Evolutionary conservation across 1,139 yeast species (phyloP), one percentile per base, ranked within the genome.

Genomic region (Geotrichum candidum): DNA sequence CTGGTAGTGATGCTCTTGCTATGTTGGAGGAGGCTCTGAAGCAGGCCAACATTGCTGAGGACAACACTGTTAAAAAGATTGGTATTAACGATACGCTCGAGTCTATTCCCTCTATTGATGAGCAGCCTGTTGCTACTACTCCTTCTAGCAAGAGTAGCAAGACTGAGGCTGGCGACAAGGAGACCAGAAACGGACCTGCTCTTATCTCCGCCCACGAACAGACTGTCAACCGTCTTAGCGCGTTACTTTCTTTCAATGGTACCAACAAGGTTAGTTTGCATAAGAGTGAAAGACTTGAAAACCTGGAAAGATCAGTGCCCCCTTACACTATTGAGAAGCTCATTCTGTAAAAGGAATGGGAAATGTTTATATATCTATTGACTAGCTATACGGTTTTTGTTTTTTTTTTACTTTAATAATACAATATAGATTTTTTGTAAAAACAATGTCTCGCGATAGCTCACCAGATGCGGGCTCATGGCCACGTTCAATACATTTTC

Each of bases 1-100:
- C 77, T 31, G 84, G 84, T 63, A 77, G 84, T 22, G 82, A 82
- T 71, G 80, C 84, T 63, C 74, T 85, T 65, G 81, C 86, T 0
- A 77, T 86, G 64, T 77, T 85, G 50, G 83, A 82, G 65, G 86
- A 83, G 69, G 79, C 82, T 0, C 66, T 80, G 59, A 66, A 78
- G 46, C 69, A 68, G 62, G 69, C 67, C 38, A 69, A 68, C 58
- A 69, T 66, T 52, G 68, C 71, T 60, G 64, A 63, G 54, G 53
- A 66, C 41, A 71, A 72, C 63, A 65, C 68, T 58, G 58, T 65
- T 33, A 55, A 56, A 31, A 41, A 54, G 57, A 29, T 27, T 35
- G 58, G 58, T 35, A 45, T 56, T 33, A 50, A 51, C 23, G 59
- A 50, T 11, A n/a, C 57, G 46, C 54, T 53, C 51, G 59, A 58